A percentile compares a stretch with the other conserved stretches of the same genome.
These are phyloP conservation scores for Whalleya microplaca DNA, from an alignment of 2,329 filamentous ascomycete genomes.

Conservation along the genomic window DNA sequence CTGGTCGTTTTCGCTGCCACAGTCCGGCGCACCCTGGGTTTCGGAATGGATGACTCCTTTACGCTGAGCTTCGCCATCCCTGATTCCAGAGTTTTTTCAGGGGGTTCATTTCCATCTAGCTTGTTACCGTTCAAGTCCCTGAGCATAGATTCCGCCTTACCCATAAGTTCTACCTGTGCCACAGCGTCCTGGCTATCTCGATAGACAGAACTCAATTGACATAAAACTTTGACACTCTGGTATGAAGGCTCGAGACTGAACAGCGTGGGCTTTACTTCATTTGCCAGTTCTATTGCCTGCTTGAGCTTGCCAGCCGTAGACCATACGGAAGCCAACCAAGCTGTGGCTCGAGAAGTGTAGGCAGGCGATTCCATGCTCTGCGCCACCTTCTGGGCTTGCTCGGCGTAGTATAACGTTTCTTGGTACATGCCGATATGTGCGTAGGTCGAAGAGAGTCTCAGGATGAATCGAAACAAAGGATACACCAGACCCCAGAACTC, in stretches of 20 bases:
- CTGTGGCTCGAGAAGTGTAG: conserved; percentile 57
- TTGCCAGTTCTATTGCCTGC: conserved; percentile 59
- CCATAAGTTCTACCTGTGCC: conserved; percentile 48
- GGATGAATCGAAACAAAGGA: conserved; percentile 71
- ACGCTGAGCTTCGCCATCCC: conserved; percentile 41
- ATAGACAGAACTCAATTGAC: conserved; percentile 60
- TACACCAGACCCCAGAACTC: conserved; percentile 80
- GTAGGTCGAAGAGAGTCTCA: conserved; percentile 77
- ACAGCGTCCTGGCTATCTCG: conserved; percentile 51
- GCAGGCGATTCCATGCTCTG: conserved; percentile 66
- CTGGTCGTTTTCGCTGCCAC: conserved; percentile 26
- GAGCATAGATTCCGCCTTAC: conserved; percentile 54
- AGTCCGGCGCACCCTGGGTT: conserved; percentile 21
- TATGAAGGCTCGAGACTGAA: conserved; percentile 49
- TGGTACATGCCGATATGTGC: conserved; percentile 84
- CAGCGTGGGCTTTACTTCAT: conserved; percentile 57
- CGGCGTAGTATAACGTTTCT: conserved; percentile 85
- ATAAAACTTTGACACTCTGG: conserved; percentile 52
- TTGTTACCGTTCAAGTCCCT: conserved; percentile 36
- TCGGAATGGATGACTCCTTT: conserved; percentile 35
- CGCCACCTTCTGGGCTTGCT: conserved; percentile 81
- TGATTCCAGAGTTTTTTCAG: conserved; percentile 39
- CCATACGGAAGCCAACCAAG: conserved; percentile 59
- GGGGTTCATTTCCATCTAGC: conserved; percentile 7
- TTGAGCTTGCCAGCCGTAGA: conserved; percentile 61